Evolutionary conservation across 192 early-diverging fungal species (phyloP).

Genomic region (Linnemannia elongata): DNA sequence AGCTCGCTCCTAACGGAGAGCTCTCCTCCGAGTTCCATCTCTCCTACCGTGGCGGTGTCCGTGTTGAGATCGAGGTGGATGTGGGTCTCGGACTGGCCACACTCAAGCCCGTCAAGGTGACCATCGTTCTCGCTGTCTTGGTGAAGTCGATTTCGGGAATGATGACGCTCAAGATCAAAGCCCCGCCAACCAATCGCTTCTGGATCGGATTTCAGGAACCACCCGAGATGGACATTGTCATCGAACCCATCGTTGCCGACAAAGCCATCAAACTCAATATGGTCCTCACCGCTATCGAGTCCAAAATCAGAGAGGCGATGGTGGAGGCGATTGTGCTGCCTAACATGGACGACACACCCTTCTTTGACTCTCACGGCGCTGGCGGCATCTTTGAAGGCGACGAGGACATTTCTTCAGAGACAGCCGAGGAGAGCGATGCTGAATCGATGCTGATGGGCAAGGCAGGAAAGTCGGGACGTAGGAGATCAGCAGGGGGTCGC

Average conservation of each 20-base stretch:
- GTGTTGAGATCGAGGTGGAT: constrained; percentile 81
- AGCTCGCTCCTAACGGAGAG: constrained; percentile 77
- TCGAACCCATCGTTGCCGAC: constrained; percentile 91
- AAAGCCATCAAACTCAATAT: constrained; percentile 82
- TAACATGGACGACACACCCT: constrained; percentile 91
- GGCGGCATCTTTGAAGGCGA: constrained; percentile 73
- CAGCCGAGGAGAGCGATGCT: constrained; percentile 35
- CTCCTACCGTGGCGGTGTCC: constrained; percentile 84
- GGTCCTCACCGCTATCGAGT: constrained; percentile 87
- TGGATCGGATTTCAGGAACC: constrained; percentile 92
- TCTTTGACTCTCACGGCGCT: constrained; percentile 75
- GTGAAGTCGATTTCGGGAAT: constrained; percentile 83
- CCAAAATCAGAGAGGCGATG: constrained; percentile 86
- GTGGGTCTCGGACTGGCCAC: constrained; percentile 47
- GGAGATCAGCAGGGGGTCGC: constrained; percentile 6
- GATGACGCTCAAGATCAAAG: constrained; percentile 84
- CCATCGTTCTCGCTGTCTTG: constrained; percentile 83
- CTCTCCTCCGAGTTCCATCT: constrained; percentile 83
- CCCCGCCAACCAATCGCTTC: constrained; percentile 86
- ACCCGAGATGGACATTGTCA: constrained; percentile 79
- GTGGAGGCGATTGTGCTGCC: constrained; percentile 87
- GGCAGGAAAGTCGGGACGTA: constrained; percentile 14
- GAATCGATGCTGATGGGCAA: constrained; percentile 15
- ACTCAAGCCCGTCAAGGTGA: constrained; percentile 73
- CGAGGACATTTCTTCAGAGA: constrained; percentile 30